phyloP scores from a whole-genome alignment of 208 protist genomes.

The Strigomonas culicis region DNA sequence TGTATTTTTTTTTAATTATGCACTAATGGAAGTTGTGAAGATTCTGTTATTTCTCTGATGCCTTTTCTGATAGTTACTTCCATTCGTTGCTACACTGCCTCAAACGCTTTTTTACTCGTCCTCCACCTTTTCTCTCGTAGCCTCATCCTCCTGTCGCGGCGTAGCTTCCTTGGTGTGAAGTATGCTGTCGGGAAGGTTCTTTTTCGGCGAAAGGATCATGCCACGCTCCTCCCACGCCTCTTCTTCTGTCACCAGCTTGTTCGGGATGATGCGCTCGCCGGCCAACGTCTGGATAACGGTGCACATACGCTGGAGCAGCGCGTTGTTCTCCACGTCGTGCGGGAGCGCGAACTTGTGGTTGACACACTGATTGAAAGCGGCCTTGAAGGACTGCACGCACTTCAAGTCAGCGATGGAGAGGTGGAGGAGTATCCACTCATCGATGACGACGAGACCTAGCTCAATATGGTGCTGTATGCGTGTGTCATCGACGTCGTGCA shows the following conservation, averaged over 20 bases:
- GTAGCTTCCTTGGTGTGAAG: background rate
- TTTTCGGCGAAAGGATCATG: constrained; percentile 29
- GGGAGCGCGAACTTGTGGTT: constrained; percentile 51
- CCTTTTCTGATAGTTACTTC: constrained; percentile 1
- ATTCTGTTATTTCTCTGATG: background rate
- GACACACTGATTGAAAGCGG: constrained; percentile 45
- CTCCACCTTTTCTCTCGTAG: no score
- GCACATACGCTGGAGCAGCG: constrained; percentile 48
- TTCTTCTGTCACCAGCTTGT: constrained; percentile 10
- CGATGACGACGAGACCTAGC: constrained; percentile 50
- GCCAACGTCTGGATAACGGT: constrained; percentile 59
- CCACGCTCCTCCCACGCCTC: constrained; percentile 55
- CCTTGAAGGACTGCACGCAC: constrained; percentile 56
- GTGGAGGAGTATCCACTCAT: constrained; percentile 81
- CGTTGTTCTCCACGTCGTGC: constrained; percentile 56
- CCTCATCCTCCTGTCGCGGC: no score
- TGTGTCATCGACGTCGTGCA: constrained; percentile 40
- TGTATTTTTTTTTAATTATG: no score
- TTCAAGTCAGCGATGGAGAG: constrained; percentile 41
- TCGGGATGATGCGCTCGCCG: constrained; percentile 42
- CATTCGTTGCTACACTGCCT: constrained; percentile 1
- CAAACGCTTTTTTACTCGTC: background rate
- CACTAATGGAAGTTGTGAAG: background rate
- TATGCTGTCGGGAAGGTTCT: background rate
- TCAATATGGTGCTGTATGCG: constrained; percentile 23